These are phyloP conservation scores for Pseudogymnoascus verrucosus DNA, from an alignment of 2,329 filamentous ascomycete genomes.

Conservation along the genomic window DNA sequence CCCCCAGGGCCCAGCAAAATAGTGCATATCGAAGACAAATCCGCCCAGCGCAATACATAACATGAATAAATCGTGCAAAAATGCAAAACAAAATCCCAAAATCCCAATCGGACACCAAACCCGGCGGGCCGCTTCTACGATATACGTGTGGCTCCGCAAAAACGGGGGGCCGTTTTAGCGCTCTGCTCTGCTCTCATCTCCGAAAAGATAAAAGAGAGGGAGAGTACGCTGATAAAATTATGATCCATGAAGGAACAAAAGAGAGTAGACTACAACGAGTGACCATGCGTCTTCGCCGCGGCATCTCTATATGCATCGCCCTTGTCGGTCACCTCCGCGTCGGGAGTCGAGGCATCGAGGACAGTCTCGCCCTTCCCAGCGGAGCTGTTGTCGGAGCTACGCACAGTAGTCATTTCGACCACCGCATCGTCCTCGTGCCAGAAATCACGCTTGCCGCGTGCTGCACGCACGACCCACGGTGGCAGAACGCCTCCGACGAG, in stretches of 20 bases:
- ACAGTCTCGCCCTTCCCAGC: neutral
- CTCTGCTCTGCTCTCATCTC: neutral
- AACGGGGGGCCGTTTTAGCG: slow-evolving; percentile 2
- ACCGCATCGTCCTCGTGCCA: slow-evolving; percentile 43
- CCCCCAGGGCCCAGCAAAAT: neutral
- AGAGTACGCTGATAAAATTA: neutral
- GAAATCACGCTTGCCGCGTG: slow-evolving; percentile 63
- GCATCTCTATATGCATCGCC: neutral
- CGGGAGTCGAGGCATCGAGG: neutral
- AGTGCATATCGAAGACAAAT: neutral
- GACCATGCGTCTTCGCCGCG: neutral
- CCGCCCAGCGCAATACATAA: neutral
- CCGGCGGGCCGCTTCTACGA: slow-evolving; percentile 3
- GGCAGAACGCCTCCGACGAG: slow-evolving; percentile 68
- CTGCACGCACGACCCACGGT: slow-evolving; percentile 59
- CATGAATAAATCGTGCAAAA: neutral
- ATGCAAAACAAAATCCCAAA: neutral
- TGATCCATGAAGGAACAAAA: neutral
- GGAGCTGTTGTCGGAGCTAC: neutral
- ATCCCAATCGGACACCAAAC: slow-evolving; percentile 2
- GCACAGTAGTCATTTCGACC: neutral
- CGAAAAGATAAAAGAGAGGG: neutral
- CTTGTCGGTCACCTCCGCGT: neutral
- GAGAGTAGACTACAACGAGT: neutral
- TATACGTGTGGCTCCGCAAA: slow-evolving; percentile 6